A percentile compares a stretch with the other conserved stretches of the same genome.
These are phyloP conservation scores for Phytophthora quininea DNA, from an alignment of 352 stramenopile species.

Conservation along the genomic window DNA sequence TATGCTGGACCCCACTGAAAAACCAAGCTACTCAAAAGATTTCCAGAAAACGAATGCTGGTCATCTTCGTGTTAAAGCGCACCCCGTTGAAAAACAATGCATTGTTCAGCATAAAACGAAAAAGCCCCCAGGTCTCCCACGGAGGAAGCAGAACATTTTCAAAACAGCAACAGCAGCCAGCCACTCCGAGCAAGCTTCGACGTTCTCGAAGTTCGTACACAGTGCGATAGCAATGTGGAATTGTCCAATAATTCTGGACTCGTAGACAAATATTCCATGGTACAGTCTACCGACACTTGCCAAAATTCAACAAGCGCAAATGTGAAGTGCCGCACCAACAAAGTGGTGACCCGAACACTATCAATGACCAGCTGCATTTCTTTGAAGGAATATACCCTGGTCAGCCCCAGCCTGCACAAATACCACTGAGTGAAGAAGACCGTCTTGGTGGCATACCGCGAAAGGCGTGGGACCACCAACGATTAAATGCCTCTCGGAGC, in stretches of 20 bases:
- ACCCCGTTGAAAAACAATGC: background rate
- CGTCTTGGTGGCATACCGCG: too few relatives aligned
- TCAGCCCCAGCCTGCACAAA: too few relatives aligned
- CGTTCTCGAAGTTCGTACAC: background rate
- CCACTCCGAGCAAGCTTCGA: background rate
- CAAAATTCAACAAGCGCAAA: background rate
- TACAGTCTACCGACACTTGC: background rate
- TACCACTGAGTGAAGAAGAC: too few relatives aligned
- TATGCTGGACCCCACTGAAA: conserved; percentile 44
- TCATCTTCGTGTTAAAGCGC: background rate
- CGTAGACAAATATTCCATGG: too few relatives aligned
- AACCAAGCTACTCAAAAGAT: conserved; percentile 28
- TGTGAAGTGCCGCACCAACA: background rate
- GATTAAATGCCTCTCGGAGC: too few relatives aligned
- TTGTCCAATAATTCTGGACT: background rate
- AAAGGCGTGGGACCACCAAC: too few relatives aligned
- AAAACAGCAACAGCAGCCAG: too few relatives aligned
- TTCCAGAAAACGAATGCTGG: conserved; percentile 1
- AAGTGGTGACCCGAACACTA: background rate
- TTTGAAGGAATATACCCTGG: too few relatives aligned
- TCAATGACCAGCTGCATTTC: too few relatives aligned
- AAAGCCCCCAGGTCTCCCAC: too few relatives aligned
- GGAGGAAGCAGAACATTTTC: too few relatives aligned
- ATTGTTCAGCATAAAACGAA: too few relatives aligned
- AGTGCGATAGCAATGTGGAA: background rate